Evolutionary conservation across 2,329 filamentous ascomycete species (phyloP).

Genomic region (Lecanicillium sp.): DNA sequence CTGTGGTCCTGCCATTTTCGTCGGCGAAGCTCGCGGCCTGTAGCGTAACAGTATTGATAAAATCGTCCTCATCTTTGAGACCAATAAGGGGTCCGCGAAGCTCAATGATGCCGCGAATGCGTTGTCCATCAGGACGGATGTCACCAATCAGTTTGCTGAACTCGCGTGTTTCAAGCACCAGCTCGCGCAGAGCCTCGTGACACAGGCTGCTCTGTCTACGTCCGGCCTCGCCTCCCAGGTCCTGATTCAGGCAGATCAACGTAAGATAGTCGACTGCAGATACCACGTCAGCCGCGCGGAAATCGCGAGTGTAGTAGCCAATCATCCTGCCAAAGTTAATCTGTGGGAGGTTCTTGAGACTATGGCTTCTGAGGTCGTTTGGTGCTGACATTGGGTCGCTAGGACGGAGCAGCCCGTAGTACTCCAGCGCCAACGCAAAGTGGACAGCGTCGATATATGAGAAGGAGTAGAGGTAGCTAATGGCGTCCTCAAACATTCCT

Average conservation of each 20-base stretch:
- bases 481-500: slow-evolving; percentile 88
- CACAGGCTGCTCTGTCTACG: slow-evolving; percentile 73
- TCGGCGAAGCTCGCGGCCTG: slow-evolving; percentile 90
- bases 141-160: slow-evolving; percentile 92
- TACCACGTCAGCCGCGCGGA: slow-evolving; percentile 81
- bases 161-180: slow-evolving; percentile 93
- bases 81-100: slow-evolving; percentile 75
- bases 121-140: slow-evolving; percentile 74
- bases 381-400: slow-evolving; percentile 69
- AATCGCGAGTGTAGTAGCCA: slow-evolving; percentile 92
- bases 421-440: slow-evolving; percentile 82
- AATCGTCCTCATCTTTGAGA: slow-evolving; percentile 70
- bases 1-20: slow-evolving; percentile 85
- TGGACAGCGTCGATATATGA: slow-evolving; percentile 91
- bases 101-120: slow-evolving; percentile 82
- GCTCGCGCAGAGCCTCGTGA: slow-evolving; percentile 85
- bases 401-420: slow-evolving; percentile 82
- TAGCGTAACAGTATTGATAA: slow-evolving; percentile 84
- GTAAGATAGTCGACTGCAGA: slow-evolving; percentile 90
- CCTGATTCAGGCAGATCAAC: slow-evolving; percentile 84
- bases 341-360: slow-evolving; percentile 63
- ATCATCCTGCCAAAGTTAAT: slow-evolving; percentile 93
- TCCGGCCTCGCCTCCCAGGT: slow-evolving; percentile 66
- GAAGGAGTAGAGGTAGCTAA: slow-evolving; percentile 85
- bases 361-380: slow-evolving; percentile 60